A percentile compares a stretch with the other conserved stretches of the same genome.
Evolutionary conservation across 148 eudicot genomes (phyloP).

Genomic region (Polygonum aviculare): DNA sequence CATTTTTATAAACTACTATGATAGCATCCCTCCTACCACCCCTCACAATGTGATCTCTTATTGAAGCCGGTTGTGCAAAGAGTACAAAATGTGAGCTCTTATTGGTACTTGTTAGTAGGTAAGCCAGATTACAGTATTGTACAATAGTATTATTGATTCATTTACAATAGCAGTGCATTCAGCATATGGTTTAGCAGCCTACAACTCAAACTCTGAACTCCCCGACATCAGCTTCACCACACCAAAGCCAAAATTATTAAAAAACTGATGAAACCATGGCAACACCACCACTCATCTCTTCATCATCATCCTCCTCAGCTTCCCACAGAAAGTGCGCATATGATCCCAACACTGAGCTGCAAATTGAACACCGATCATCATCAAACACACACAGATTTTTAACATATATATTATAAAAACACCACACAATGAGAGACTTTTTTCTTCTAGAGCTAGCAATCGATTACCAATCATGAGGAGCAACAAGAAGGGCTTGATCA

Average conservation of each 20-base stretch:
- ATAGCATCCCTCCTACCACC: too few relatives aligned
- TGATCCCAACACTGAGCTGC: conserved; percentile 57
- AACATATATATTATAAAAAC: not conserved
- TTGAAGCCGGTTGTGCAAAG: too few relatives aligned
- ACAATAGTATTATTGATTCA: not conserved
- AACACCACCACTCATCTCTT: conserved; percentile 11
- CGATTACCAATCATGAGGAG: conserved; percentile 63
- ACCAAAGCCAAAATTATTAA: not conserved
- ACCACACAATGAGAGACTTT: too few relatives aligned
- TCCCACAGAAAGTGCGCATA: conserved; percentile 82
- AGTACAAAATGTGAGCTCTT: too few relatives aligned
- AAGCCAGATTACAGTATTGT: not conserved
- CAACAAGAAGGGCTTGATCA: conserved; percentile 52
- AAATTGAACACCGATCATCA: not conserved
- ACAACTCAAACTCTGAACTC: not conserved
- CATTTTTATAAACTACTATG: too few relatives aligned
- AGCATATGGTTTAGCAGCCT: not conserved
- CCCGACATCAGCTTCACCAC: not conserved
- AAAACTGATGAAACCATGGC: not conserved
- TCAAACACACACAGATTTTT: not conserved
- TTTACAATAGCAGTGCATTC: not conserved
- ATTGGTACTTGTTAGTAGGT: not conserved
- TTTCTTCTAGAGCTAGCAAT: not conserved
- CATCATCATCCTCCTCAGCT: conserved; percentile 51
- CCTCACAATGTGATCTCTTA: too few relatives aligned